Percentiles rank a stretch among this genome's conserved stretches.
phyloP scores from a whole-genome alignment of 495 filamentous ascomycete species.

The Penicillium angulare region DNA sequence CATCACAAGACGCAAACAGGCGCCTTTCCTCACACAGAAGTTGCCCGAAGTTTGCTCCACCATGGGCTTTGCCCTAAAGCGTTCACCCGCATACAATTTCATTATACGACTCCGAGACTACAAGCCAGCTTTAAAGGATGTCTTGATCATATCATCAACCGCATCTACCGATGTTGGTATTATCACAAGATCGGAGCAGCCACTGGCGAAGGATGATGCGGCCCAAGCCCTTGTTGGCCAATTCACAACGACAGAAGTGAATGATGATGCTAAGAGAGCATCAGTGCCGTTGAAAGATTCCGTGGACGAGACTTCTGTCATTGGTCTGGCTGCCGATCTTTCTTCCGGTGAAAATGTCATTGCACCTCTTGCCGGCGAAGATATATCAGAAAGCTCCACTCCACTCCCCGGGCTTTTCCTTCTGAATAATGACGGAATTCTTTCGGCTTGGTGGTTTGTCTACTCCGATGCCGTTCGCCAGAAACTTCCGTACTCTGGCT shows the following conservation, averaged over 20 bases:
- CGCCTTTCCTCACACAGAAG: slow-evolving; percentile 65
- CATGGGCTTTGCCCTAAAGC: slow-evolving; percentile 55
- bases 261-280: slow-evolving; percentile 75
- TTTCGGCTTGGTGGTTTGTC: slow-evolving; percentile 86
- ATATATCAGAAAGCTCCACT: slow-evolving; percentile 68
- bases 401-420: slow-evolving; percentile 86
- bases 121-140: slow-evolving; percentile 72
- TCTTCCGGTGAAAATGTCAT: slow-evolving; percentile 75
- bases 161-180: slow-evolving; percentile 73
- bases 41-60: slow-evolving; percentile 69
- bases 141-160: slow-evolving; percentile 80
- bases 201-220: slow-evolving; percentile 60
- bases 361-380: slow-evolving; percentile 74
- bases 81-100: slow-evolving; percentile 70
- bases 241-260: slow-evolving; percentile 71
- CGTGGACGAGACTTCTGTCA: slow-evolving; percentile 69
- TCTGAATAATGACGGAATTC: slow-evolving; percentile 83
- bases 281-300: slow-evolving; percentile 72
- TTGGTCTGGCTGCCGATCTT: slow-evolving; percentile 80
- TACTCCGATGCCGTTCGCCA: slow-evolving; percentile 82
- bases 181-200: slow-evolving; percentile 65
- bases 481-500: slow-evolving; percentile 67
- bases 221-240: slow-evolving; percentile 58
- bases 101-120: slow-evolving; percentile 73
- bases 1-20: slow-evolving; percentile 61